Evolutionary conservation across 1,139 yeast genomes (phyloP).

Genomic region (Blastobotrys capitulatus): DNA sequence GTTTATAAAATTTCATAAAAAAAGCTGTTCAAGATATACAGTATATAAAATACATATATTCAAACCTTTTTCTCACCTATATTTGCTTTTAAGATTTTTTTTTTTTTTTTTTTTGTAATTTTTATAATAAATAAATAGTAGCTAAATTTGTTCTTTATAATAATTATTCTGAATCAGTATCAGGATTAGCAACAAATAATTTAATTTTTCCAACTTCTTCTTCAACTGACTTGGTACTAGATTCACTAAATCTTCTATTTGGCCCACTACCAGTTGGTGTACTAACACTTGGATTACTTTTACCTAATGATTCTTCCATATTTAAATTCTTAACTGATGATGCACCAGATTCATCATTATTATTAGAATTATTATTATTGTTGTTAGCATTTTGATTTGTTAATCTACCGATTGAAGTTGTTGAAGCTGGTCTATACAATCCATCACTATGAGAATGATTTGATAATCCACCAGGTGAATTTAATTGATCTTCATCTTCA

Average conservation of each 20-base stretch:
- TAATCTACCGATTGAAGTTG: neutral
- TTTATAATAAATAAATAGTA: conserved; percentile 2
- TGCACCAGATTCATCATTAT: conserved; percentile 5
- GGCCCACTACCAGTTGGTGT: neutral
- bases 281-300: neutral
- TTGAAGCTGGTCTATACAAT: neutral
- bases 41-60: too few species aligned
- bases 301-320: neutral
- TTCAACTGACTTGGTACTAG: conserved; percentile 31
- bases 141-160: neutral
- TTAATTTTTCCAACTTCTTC: conserved; percentile 41
- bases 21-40: too few species aligned
- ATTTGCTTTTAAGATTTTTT: neutral
- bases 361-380: neutral
- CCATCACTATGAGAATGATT: conserved; percentile 5
- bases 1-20: too few species aligned
- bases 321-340: conserved; percentile 7
- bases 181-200: conserved; percentile 71
- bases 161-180: conserved; percentile 32
- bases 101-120: neutral
- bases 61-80: neutral
- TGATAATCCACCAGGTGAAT: conserved; percentile 6
- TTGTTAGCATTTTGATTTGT: neutral
- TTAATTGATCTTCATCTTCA: conserved; percentile 37
- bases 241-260: conserved; percentile 19